Percentiles rank a stretch among this genome's conserved stretches.
phyloP scores from a whole-genome alignment of 352 stramenopile species.

The Phytopythium oedochilum region DNA sequence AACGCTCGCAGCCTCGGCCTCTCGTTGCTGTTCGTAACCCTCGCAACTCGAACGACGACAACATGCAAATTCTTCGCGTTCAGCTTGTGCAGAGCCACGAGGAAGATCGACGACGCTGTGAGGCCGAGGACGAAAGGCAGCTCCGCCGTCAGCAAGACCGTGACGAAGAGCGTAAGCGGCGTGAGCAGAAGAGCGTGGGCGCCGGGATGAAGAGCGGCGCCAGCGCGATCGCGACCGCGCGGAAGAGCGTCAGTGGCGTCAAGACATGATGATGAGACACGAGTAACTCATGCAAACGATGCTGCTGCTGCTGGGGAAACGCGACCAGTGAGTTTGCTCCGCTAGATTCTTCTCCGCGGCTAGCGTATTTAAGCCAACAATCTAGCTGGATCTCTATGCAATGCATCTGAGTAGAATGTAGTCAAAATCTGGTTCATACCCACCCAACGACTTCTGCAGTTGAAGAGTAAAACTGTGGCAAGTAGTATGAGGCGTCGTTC shows the following conservation, averaged over 20 bases:
- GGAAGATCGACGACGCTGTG: not conserved
- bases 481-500: slow-evolving; percentile 9
- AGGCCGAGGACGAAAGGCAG: not conserved
- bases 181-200: not conserved
- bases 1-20: not conserved
- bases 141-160: not conserved
- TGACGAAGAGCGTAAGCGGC: slow-evolving; percentile 3
- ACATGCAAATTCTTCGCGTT: not conserved
- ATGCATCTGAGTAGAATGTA: not conserved
- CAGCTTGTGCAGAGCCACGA: not conserved
- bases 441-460: slow-evolving; percentile 3
- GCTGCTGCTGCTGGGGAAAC: not conserved
- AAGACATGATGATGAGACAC: not conserved
- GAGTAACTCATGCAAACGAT: not conserved
- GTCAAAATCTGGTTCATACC: slow-evolving; percentile 10
- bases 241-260: slow-evolving; percentile 2
- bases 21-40: not conserved
- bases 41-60: not conserved
- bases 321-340: not conserved
- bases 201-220: slow-evolving; percentile 1
- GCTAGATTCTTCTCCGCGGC: too few species aligned
- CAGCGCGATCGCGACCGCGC: slow-evolving; percentile 8
- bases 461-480: slow-evolving; percentile 7
- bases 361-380: not conserved
- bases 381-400: not conserved